Conservation (phyloP, 2,329 filamentous ascomycete genomes). For the Exserohilum rostratum region DNA sequence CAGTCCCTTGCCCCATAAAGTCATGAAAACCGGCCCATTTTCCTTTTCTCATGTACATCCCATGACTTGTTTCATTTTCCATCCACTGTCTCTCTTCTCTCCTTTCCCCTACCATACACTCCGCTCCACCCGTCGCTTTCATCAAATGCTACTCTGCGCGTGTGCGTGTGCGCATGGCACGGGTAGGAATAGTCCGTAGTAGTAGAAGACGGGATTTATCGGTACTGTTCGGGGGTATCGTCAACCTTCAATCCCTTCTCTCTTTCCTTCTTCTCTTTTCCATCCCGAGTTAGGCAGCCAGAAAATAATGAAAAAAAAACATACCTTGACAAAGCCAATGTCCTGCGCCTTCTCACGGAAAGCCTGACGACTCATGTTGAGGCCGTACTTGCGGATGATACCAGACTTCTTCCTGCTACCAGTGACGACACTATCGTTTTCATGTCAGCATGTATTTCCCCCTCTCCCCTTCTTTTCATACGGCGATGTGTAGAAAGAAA, state of each 20-base stretch:
- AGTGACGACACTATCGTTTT: conserved; percentile 28
- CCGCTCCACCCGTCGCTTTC: neutral
- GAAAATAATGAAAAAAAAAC: no score
- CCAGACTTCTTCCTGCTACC: conserved; percentile 63
- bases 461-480: no score
- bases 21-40: neutral
- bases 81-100: neutral
- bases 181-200: no score
- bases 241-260: no score
- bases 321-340: conserved; percentile 70
- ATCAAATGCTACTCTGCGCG: no score
- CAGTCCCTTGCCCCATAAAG: neutral
- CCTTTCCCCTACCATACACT: neutral
- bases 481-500: no score
- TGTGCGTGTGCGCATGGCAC: no score
- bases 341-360: conserved; percentile 70
- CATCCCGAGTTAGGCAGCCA: no score
- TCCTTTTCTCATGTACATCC: neutral
- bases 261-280: no score
- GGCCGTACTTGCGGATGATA: conserved; percentile 99
- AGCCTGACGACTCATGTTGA: conserved; percentile 76
- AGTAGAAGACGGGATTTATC: no score
- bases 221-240: no score
- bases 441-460: neutral
- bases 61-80: neutral